Evolutionary conservation across 164 flowering plant species (phyloP).

Genomic region (Umbilicus rupestris): DNA sequence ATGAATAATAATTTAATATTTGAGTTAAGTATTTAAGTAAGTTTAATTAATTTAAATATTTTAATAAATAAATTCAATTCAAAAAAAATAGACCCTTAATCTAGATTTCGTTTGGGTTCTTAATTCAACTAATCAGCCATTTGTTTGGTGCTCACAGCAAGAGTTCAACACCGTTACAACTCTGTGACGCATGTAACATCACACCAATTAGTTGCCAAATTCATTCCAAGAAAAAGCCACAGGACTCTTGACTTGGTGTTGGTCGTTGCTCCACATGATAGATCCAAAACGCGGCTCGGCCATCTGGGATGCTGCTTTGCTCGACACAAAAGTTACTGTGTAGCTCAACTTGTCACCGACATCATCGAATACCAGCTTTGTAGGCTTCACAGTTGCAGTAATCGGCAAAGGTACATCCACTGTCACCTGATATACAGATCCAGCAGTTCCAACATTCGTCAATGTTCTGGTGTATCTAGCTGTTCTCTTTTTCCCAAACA

Average conservation of each 20-base stretch:
- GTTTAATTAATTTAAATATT: no score
- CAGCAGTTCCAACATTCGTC: conserved; percentile 65
- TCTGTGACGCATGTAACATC: background rate
- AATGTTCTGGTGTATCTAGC: conserved; percentile 49
- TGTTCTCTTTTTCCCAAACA: conserved; percentile 35
- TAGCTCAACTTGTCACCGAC: conserved; percentile 60
- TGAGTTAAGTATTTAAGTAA: no score
- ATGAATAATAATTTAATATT: no score
- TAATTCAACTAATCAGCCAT: no score
- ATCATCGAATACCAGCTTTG: conserved; percentile 34
- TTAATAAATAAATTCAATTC: no score
- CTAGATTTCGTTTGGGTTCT: no score
- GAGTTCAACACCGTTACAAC: background rate
- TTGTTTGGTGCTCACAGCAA: no score
- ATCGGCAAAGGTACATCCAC: conserved; percentile 39
- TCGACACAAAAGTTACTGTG: conserved; percentile 53
- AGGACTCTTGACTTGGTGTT: conserved; percentile 62
- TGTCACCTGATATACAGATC: conserved; percentile 35
- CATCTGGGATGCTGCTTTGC: conserved; percentile 15
- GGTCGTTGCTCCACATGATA: conserved; percentile 47
- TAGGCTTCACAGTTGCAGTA: conserved; percentile 46
- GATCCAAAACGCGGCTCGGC: conserved; percentile 39
- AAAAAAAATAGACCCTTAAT: no score
- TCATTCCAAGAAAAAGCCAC: conserved; percentile 57
- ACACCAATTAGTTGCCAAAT: background rate